phyloP scores from a whole-genome alignment of 2,329 filamentous ascomycete genomes.

The Fusarium caatingaense region DNA sequence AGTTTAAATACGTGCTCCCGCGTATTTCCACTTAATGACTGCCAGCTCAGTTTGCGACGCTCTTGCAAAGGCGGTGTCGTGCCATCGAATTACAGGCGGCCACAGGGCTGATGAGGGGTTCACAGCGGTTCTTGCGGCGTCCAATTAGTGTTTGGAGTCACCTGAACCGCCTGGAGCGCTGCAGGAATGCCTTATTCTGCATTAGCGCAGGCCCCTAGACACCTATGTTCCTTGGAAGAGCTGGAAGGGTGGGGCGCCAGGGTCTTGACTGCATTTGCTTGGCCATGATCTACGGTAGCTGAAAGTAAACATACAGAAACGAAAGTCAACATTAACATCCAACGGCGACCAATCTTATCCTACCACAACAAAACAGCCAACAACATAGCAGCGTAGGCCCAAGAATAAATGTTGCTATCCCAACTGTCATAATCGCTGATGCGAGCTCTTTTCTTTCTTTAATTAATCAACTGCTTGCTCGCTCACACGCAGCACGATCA shows the following conservation, averaged over 20 bases:
- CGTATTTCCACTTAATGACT: neutral
- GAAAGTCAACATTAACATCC: constrained; percentile 36
- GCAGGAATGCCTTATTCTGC: constrained; percentile 47
- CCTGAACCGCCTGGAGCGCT: constrained; percentile 23
- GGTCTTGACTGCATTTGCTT: constrained; percentile 6
- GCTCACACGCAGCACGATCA: constrained; percentile 15
- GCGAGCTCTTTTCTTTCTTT: constrained; percentile 10
- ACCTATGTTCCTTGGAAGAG: neutral
- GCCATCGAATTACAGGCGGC: constrained; percentile 40
- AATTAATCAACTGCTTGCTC: constrained; percentile 1
- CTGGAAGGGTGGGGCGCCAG: constrained; percentile 11
- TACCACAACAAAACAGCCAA: constrained; percentile 22
- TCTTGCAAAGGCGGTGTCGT: constrained; percentile 43
- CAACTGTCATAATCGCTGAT: constrained; percentile 25
- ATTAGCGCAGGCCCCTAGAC: constrained; percentile 10
- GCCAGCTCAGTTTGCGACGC: constrained; percentile 19
- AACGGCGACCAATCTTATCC: constrained; percentile 20
- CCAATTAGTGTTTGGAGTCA: constrained; percentile 30
- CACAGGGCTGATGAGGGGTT: constrained; percentile 44
- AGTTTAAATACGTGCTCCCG: constrained; percentile 26
- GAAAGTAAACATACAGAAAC: constrained; percentile 38
- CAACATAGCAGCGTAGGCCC: constrained; percentile 4
- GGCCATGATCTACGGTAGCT: constrained; percentile 23
- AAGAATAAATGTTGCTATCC: constrained; percentile 28
- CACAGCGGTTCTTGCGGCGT: constrained; percentile 27